These are phyloP conservation scores for Alternaria ethzedia DNA, from an alignment of 2,329 filamentous ascomycete species.

Conservation along the genomic window DNA sequence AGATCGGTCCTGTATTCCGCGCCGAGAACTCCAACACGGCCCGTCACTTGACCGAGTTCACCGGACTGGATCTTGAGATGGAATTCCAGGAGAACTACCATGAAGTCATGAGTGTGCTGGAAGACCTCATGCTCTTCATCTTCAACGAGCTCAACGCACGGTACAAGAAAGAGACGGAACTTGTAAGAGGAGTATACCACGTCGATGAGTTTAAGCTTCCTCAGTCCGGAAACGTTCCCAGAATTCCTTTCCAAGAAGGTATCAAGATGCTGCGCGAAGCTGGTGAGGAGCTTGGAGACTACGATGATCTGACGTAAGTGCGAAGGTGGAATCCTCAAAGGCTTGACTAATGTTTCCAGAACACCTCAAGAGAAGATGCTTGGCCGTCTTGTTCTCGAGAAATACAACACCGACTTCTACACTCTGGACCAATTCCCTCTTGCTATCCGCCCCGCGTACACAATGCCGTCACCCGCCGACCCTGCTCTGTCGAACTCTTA, in stretches of 20 bases:
- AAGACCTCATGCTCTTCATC: slow-evolving; percentile 77
- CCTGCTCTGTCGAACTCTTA: slow-evolving; percentile 65
- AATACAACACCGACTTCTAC: slow-evolving; percentile 96
- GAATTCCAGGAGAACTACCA: slow-evolving; percentile 80
- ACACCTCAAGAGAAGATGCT: slow-evolving; percentile 89
- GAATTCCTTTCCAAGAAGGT: slow-evolving; percentile 78
- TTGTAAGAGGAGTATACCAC: slow-evolving; percentile 74
- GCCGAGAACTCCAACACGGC: slow-evolving; percentile 88
- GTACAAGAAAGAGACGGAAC: slow-evolving; percentile 74
- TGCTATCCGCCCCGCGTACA: slow-evolving; percentile 87
- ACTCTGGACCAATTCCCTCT: slow-evolving; percentile 96
- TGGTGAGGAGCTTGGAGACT: slow-evolving; percentile 76
- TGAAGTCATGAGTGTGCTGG: slow-evolving; percentile 75
- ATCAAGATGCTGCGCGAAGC: slow-evolving; percentile 79
- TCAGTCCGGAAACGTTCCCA: slow-evolving; percentile 74
- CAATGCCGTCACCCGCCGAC: slow-evolving; percentile 68
- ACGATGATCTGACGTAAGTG: slow-evolving; percentile 72
- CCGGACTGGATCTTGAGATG: slow-evolving; percentile 88
- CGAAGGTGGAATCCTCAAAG: background rate
- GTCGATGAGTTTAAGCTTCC: slow-evolving; percentile 80
- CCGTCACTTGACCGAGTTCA: slow-evolving; percentile 87
- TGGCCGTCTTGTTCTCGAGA: slow-evolving; percentile 82
- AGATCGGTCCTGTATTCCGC: slow-evolving; percentile 81
- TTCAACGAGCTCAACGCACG: slow-evolving; percentile 74
- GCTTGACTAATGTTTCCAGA: slow-evolving; percentile 31